Percentiles rank a stretch among this genome's conserved stretches.
phyloP scores from a whole-genome alignment of 176 grass and related monocot genomes.

The Bonia amplexicaulis region DNA sequence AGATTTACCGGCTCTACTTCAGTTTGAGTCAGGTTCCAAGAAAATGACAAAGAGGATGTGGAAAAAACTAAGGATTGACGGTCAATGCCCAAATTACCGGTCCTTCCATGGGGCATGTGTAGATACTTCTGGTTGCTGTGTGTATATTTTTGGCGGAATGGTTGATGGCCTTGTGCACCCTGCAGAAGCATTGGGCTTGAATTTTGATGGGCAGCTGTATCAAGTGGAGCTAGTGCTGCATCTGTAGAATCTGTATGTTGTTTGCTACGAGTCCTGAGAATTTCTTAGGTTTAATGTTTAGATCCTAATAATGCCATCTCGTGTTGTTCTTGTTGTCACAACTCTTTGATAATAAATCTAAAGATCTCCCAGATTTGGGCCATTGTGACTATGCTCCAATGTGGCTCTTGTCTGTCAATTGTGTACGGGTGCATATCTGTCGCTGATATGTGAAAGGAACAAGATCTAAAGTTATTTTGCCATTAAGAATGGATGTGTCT shows the following conservation, averaged over 20 bases:
- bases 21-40: slow-evolving; percentile 48
- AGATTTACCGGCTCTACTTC: slow-evolving; percentile 54
- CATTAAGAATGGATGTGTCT: slow-evolving; percentile 3
- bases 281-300: slow-evolving; percentile 27
- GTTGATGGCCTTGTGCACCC: slow-evolving; percentile 48
- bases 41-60: slow-evolving; percentile 61
- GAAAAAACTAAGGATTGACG: slow-evolving; percentile 63
- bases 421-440: slow-evolving; percentile 23
- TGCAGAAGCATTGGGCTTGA: slow-evolving; percentile 51
- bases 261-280: not conserved
- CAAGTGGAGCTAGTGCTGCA: slow-evolving; percentile 66
- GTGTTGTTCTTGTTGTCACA: slow-evolving; percentile 24
- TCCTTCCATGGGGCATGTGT: slow-evolving; percentile 86
- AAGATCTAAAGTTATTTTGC: slow-evolving; percentile 16
- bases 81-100: slow-evolving; percentile 60
- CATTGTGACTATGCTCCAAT: slow-evolving; percentile 15
- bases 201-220: slow-evolving; percentile 73
- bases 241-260: slow-evolving; percentile 46
- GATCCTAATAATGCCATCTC: slow-evolving; percentile 19
- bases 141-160: slow-evolving; percentile 94
- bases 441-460: slow-evolving; percentile 24
- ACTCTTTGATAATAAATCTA: slow-evolving; percentile 20
- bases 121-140: slow-evolving; percentile 57
- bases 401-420: slow-evolving; percentile 25
- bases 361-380: slow-evolving; percentile 8